A percentile compares a stretch with the other conserved stretches of the same genome.
Conservation (phyloP, 2,329 filamentous ascomycete genomes). For the Fusarium sororula region DNA sequence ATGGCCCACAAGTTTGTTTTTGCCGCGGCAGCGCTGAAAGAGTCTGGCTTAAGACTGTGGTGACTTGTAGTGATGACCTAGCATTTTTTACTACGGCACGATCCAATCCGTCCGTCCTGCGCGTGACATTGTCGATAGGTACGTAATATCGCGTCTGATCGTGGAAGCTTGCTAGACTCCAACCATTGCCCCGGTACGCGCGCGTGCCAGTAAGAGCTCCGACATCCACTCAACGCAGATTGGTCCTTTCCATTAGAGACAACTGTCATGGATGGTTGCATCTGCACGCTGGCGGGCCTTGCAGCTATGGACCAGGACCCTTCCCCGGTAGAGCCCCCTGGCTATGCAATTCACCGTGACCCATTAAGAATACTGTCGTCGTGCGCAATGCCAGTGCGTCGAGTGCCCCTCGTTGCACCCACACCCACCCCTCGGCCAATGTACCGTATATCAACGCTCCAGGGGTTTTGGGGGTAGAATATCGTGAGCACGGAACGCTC, state of each 20-base stretch:
- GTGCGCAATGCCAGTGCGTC: slow-evolving; percentile 11
- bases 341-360: slow-evolving; percentile 33
- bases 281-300: slow-evolving; percentile 40
- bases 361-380: slow-evolving; percentile 33
- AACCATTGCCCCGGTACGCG: slow-evolving; percentile 40
- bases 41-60: slow-evolving; percentile 8
- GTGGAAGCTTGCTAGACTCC: slow-evolving; percentile 34
- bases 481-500: neutral
- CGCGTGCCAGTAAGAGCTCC: slow-evolving; percentile 38
- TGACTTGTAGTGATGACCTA: neutral
- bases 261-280: slow-evolving; percentile 40
- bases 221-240: slow-evolving; percentile 34
- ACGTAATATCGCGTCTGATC: slow-evolving; percentile 37
- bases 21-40: slow-evolving; percentile 36
- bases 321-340: slow-evolving; percentile 37
- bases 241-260: slow-evolving; percentile 32
- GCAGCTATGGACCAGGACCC: slow-evolving; percentile 35
- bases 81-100: slow-evolving; percentile 9
- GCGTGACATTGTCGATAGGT: slow-evolving; percentile 36
- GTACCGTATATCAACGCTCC: slow-evolving; percentile 39
- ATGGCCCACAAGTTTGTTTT: neutral
- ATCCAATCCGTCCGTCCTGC: slow-evolving; percentile 29
- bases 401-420: slow-evolving; percentile 26
- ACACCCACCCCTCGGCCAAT: slow-evolving; percentile 27
- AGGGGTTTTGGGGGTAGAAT: slow-evolving; percentile 17